A percentile compares a stretch with the other conserved stretches of the same genome.
These are phyloP conservation scores for Picea glauca DNA, from an alignment of 75 land plant species.

Conservation along the genomic window DNA sequence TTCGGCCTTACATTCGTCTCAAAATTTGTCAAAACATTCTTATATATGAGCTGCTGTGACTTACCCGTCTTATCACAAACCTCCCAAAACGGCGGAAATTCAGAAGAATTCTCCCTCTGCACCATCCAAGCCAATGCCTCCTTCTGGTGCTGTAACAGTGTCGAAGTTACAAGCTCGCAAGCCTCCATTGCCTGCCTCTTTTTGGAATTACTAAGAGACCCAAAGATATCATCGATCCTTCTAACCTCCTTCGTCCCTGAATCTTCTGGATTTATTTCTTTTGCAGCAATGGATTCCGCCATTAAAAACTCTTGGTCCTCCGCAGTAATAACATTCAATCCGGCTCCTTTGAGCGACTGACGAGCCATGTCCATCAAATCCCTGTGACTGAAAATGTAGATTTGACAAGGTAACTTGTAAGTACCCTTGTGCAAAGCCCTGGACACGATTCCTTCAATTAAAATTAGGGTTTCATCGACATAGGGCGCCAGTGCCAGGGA, in stretches of 20 bases:
- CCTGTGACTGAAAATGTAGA: slow-evolving; percentile 54
- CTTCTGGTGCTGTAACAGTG: slow-evolving; percentile 76
- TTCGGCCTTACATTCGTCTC: slow-evolving; percentile 46
- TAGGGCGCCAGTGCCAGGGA: slow-evolving; percentile 71
- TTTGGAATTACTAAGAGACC: slow-evolving; percentile 21
- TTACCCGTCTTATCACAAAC: slow-evolving; percentile 21
- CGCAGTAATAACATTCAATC: slow-evolving; percentile 37
- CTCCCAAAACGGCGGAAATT: slow-evolving; percentile 93
- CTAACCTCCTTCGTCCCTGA: slow-evolving; percentile 4
- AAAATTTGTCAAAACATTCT: slow-evolving; percentile 72
- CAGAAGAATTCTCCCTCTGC: slow-evolving; percentile 66
- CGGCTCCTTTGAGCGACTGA: slow-evolving; percentile 25
- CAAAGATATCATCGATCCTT: slow-evolving; percentile 71
- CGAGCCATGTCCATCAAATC: slow-evolving; percentile 25
- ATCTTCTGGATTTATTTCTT: slow-evolving; percentile 23
- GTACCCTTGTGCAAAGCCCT: slow-evolving; percentile 18
- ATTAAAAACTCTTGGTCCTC: slow-evolving; percentile 30
- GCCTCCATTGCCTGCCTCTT: slow-evolving; percentile 53
- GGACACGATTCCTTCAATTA: slow-evolving; percentile 71
- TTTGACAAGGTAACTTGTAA: slow-evolving; percentile 68
- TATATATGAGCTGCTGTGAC: slow-evolving; percentile 18
- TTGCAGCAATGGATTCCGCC: slow-evolving; percentile 36
- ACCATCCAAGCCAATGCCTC: slow-evolving; percentile 86
- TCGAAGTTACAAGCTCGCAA: slow-evolving; percentile 35
- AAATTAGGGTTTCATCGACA: slow-evolving; percentile 39